Base-by-base conservation (phyloP, 495 filamentous ascomycete species). In the Hyphodiscus hymeniophilus region DNA sequence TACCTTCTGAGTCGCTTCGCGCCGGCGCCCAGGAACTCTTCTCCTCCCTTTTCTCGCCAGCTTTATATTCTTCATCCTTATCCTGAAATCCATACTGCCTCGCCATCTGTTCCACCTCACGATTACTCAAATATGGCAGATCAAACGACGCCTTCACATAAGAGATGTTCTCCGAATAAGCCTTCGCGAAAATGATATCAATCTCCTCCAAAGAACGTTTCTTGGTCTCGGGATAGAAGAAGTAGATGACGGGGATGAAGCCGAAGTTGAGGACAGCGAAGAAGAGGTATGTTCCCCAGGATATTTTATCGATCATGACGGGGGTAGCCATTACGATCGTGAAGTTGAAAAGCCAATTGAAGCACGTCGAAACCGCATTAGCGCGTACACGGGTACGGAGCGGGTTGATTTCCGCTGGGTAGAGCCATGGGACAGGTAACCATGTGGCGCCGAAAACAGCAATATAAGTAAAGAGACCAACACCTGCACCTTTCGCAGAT, bases 331-430 rank as follows among this genome's bases (percentile, higher is more conserved):
- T 86, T 48, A 90, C 86, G 33, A 89, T 76, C 11, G 81, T 47
- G 63, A 88, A 89, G 72, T 89, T 89, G 68, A 84, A 88, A 2
- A 87, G 65, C 85, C 85, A 89, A 66, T 90, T 88, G 15, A 73
- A 76, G 65, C 81, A 84, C 10, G 84, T 88, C 7, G 79, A 83
- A 16, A 86, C 70, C 12, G 85, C 84, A 57, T 87, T 88, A 33
- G 84, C 85, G 67, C 84, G 82, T 22, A 74, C 79, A 50, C 85
- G 75, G 7, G 83, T 88, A 55, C 79, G 78, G 60, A 88, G 76
- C 10, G 85, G 85, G 55, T 83, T 85, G 56, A 90, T 75, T 63
- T 88, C 84, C 17, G 82, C 79, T 33, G 82, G 66, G 70, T 76
- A 74, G 53, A 85, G 57, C 75, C 81, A 86, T 0, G 67, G 84